These are phyloP conservation scores for Sarocladium kiliense DNA, from an alignment of 2,329 filamentous ascomycete species.

Conservation along the genomic window DNA sequence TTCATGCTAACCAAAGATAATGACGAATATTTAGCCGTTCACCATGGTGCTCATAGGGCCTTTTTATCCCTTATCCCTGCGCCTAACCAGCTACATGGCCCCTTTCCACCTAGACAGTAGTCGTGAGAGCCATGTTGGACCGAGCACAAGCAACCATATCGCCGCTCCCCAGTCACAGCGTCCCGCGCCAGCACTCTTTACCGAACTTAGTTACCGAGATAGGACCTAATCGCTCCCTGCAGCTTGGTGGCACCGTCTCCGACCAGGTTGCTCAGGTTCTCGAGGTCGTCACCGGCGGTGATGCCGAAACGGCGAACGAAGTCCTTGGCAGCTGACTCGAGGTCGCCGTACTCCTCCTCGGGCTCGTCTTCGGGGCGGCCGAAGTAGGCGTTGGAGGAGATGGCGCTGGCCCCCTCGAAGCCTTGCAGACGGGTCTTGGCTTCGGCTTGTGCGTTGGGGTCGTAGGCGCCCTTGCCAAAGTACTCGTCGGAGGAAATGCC, in stretches of 20 bases:
- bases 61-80: neutral
- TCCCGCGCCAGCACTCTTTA: conserved; percentile 10
- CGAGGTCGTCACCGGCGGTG: conserved; percentile 90
- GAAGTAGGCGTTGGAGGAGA: conserved; percentile 97
- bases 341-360: conserved; percentile 78
- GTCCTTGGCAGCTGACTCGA: conserved; percentile 92
- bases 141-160: neutral
- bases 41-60: neutral
- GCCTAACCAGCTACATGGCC: neutral
- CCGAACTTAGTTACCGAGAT: conserved; percentile 50
- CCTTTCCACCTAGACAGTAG: neutral
- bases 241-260: conserved; percentile 82
- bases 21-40: neutral
- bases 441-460: conserved; percentile 74
- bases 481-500: conserved; percentile 97
- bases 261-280: conserved; percentile 77
- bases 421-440: conserved; percentile 83
- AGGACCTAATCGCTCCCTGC: conserved; percentile 67
- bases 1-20: conserved; percentile 25
- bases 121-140: neutral
- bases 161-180: conserved; percentile 4
- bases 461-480: conserved; percentile 86
- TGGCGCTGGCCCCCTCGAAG: conserved; percentile 87
- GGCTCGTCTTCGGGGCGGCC: conserved; percentile 82
- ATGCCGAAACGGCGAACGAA: conserved; percentile 94